Evolutionary conservation across 2,329 filamentous ascomycete species (phyloP).

Genomic region (Rhexocercosporidium sp.): DNA sequence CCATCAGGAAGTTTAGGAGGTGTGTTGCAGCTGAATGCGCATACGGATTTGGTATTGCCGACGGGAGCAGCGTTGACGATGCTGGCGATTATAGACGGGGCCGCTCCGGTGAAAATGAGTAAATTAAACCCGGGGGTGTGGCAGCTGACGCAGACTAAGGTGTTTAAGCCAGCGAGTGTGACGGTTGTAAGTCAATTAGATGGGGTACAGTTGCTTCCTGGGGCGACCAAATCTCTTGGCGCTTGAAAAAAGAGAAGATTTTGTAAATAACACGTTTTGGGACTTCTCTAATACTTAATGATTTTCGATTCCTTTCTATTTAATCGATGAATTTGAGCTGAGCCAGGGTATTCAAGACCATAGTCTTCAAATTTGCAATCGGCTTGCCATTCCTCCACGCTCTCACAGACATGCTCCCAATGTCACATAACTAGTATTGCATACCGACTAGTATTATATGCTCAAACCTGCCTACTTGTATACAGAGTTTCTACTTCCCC

Average conservation of each 20-base stretch:
- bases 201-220: constrained; percentile 1
- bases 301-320: background rate
- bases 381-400: too few relatives aligned
- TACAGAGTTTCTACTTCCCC: too few relatives aligned
- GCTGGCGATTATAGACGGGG: constrained; percentile 1
- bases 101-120: background rate
- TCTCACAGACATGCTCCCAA: too few relatives aligned
- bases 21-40: constrained; percentile 3
- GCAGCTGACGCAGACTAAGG: background rate
- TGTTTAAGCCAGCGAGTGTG: background rate
- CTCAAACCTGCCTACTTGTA: too few relatives aligned
- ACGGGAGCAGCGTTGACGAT: constrained; percentile 1
- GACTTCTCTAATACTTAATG: background rate
- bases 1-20: background rate
- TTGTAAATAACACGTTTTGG: background rate
- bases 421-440: too few relatives aligned
- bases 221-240: background rate
- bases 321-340: too few relatives aligned
- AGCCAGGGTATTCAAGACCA: too few relatives aligned
- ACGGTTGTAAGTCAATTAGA: background rate
- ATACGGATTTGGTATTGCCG: background rate
- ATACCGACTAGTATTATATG: too few relatives aligned
- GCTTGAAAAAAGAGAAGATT: background rate
- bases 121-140: background rate
- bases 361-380: too few relatives aligned